phyloP scores from a whole-genome alignment of 768 basidiomycete genomes.

The Cantharellus cinnabarinus region DNA sequence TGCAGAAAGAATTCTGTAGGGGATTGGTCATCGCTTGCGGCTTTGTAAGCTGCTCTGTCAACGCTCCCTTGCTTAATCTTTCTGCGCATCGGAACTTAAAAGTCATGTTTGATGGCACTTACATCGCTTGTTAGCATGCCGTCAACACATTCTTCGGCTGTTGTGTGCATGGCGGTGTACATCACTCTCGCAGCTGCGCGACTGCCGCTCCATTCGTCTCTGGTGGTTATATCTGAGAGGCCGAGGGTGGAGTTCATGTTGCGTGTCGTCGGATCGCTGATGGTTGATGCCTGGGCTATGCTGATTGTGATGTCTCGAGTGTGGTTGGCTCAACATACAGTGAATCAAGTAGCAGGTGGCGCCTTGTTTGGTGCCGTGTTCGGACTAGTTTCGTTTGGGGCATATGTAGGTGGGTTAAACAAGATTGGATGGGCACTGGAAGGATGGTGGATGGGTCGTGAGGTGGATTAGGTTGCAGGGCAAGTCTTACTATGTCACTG shows the following conservation, averaged over 20 bases:
- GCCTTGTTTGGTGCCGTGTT: neutral
- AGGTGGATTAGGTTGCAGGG: too few relatives aligned
- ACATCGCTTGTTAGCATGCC: neutral
- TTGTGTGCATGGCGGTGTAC: neutral
- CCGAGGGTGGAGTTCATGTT: neutral
- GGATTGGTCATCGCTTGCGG: neutral
- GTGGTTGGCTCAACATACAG: neutral
- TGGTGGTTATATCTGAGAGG: neutral
- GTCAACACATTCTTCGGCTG: neutral
- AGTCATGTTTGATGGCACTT: neutral
- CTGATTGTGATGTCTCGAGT: neutral
- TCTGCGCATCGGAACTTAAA: neutral
- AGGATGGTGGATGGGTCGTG: too few relatives aligned
- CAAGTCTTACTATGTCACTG: too few relatives aligned
- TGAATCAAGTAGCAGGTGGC: neutral
- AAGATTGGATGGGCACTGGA: neutral
- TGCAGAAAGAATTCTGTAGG: neutral
- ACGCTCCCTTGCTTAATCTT: neutral
- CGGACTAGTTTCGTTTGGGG: neutral
- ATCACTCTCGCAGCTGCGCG: neutral
- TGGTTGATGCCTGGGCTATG: neutral
- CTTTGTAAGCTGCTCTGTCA: neutral
- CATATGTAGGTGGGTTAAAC: neutral
- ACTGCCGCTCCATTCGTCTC: neutral
- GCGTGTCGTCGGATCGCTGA: neutral